A percentile compares a stretch with the other conserved stretches of the same genome.
phyloP scores from a whole-genome alignment of 1,139 yeast genomes.

The Scheffersomyces parashehatae region DNA sequence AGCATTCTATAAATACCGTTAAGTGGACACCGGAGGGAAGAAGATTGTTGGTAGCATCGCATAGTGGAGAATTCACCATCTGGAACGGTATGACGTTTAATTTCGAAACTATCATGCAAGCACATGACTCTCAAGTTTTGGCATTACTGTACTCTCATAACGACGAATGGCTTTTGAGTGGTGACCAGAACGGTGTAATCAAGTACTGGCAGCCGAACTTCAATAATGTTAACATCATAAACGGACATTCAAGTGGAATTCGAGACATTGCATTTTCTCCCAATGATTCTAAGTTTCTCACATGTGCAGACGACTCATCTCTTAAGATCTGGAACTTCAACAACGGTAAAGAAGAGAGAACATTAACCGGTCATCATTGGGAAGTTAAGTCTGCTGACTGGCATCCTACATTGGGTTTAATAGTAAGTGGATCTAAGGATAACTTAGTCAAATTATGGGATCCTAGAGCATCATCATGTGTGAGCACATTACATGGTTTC shows the following conservation, averaged over 20 bases:
- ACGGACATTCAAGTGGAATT: slow-evolving; percentile 79
- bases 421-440: slow-evolving; percentile 90
- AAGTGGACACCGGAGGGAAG: slow-evolving; percentile 98
- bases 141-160: slow-evolving; percentile 81
- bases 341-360: slow-evolving; percentile 81
- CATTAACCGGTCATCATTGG: slow-evolving; percentile 94
- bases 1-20: slow-evolving; percentile 87
- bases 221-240: slow-evolving; percentile 86
- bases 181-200: slow-evolving; percentile 88
- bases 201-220: slow-evolving; percentile 98
- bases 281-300: slow-evolving; percentile 84
- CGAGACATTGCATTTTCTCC: slow-evolving; percentile 90
- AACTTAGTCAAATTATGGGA: slow-evolving; percentile 94
- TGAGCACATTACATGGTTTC: slow-evolving; percentile 85
- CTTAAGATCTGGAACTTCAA: slow-evolving; percentile 93
- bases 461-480: slow-evolving; percentile 74
- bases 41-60: slow-evolving; percentile 83
- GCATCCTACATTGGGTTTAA: slow-evolving; percentile 87
- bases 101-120: slow-evolving; percentile 97
- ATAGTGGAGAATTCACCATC: slow-evolving; percentile 92
- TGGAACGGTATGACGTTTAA: slow-evolving; percentile 97
- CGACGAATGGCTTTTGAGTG: slow-evolving; percentile 92
- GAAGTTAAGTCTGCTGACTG: slow-evolving; percentile 97
- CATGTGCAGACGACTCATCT: slow-evolving; percentile 89
- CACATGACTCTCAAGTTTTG: slow-evolving; percentile 89